A percentile compares a stretch with the other conserved stretches of the same genome.
phyloP scores from a whole-genome alignment of 2,329 filamentous ascomycete species.

The Apiospora pterosperma region DNA sequence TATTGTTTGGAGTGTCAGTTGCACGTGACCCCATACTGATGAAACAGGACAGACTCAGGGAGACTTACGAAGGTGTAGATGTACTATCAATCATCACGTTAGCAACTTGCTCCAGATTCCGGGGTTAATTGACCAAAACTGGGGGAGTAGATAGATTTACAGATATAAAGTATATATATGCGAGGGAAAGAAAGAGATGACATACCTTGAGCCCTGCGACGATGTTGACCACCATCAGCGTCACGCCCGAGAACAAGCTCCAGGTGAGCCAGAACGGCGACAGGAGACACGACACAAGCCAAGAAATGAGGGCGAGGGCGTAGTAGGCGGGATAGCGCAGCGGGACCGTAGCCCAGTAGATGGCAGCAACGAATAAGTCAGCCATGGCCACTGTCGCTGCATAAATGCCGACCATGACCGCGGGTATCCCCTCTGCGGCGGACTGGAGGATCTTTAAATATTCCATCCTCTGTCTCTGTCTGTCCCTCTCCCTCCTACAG shows the following conservation, averaged over 20 bases:
- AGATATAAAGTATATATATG: background rate
- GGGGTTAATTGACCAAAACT: background rate
- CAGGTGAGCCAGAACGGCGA: slow-evolving; percentile 23
- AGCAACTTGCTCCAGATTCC: background rate
- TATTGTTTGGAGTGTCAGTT: slow-evolving; percentile 9
- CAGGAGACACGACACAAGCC: slow-evolving; percentile 21
- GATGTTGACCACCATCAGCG: slow-evolving; percentile 16
- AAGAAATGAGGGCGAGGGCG: slow-evolving; percentile 6
- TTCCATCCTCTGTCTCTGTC: background rate
- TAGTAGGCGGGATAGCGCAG: slow-evolving; percentile 25
- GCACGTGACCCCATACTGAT: background rate
- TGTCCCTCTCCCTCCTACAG: background rate
- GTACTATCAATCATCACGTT: slow-evolving; percentile 15
- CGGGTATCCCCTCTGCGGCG: slow-evolving; percentile 8
- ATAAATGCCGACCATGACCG: slow-evolving; percentile 14
- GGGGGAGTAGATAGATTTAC: background rate
- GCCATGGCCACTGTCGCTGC: background rate
- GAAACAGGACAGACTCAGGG: background rate
- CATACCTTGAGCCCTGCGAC: slow-evolving; percentile 25
- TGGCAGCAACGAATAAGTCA: slow-evolving; percentile 11
- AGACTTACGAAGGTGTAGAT: slow-evolving; percentile 29
- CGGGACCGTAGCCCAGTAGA: slow-evolving; percentile 23
- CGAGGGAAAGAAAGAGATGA: background rate
- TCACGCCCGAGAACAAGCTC: slow-evolving; percentile 10
- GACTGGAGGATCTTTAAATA: slow-evolving; percentile 14